Base-by-base conservation (phyloP, 305 asterid genomes). In the Rubia balearica region DNA sequence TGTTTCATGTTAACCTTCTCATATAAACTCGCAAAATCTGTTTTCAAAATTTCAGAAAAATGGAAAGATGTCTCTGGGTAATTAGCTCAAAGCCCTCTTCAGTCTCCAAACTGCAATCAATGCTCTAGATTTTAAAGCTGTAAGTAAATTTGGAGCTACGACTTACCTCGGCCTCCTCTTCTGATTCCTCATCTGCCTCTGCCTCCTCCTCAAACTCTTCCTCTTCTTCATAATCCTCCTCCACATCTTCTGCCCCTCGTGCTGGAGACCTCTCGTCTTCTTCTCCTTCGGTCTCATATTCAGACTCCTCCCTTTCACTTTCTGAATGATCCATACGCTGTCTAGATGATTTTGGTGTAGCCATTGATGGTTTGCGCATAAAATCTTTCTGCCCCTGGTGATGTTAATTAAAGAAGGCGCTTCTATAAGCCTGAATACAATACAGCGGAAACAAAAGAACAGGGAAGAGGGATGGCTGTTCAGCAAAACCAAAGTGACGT, bases 221-320 rank as follows among this genome's bases (percentile, higher is more conserved):
- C 68, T 80, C 80, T 62, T 80, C 78, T 72, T 81, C 95, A 70
- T 85, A 85, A 70, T 85, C 96, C 69, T 80, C 84, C 73, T 87
- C 96, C 61, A 81, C 89, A 68, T 85, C 92, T 62, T 86, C 87
- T 46, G 85, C 79, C 78, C 87, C 78, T 75, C 43, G 90, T 51
- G 74, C 86, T 51, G 90, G 88, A 27, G 84, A 78, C 73, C 80
- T 83, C 63, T 85, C 94, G 27, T 86, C 90, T 78, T 88, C 97
- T 71, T 94, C 99, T 79, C 86, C 98, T 73, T 91, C 99, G 19
- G 97, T 88, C 85, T 91, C 99, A 73, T 91, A 91, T 84, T 91
- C 99, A 7, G 97, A 90, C 78, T 95, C 97, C 80, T 90, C 96
- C 77, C 76, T 85, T 84, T 94, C 99, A 55, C 96, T 94, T 36